Percentiles rank a stretch among this genome's conserved stretches.
These are phyloP conservation scores for Stephanodiscus triporus DNA, from an alignment of 108 stramenopile genomes.

Conservation along the genomic window DNA sequence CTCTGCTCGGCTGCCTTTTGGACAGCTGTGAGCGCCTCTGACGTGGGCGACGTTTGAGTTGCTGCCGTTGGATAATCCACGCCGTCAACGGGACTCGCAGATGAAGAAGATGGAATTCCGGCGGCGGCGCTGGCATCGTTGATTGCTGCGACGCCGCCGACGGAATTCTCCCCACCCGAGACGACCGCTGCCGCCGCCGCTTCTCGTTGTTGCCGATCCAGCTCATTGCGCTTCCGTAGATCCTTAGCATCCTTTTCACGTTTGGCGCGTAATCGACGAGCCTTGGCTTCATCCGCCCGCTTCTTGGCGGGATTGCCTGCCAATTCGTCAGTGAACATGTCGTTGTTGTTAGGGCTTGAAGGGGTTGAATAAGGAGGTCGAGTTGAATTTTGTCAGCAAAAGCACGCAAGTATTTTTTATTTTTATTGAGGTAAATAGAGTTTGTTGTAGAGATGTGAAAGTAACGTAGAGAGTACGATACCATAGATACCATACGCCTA, in stretches of 20 bases:
- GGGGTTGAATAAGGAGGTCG: no score
- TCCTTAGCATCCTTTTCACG: slow-evolving; percentile 58
- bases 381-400: no score
- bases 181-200: slow-evolving; percentile 20
- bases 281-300: slow-evolving; percentile 70
- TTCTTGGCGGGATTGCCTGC: slow-evolving; percentile 70
- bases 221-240: slow-evolving; percentile 41
- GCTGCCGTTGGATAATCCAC: slow-evolving; percentile 4
- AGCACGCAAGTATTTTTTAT: no score
- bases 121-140: not conserved
- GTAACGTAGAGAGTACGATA: no score
- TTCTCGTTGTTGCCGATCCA: slow-evolving; percentile 34
- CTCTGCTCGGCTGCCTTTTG: slow-evolving; percentile 71
- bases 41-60: not conserved
- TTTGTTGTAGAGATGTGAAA: no score
- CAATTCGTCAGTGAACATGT: slow-evolving; percentile 85
- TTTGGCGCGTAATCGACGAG: slow-evolving; percentile 64
- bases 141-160: not conserved
- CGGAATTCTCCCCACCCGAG: slow-evolving; percentile 12
- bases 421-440: no score
- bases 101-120: not conserved
- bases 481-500: no score
- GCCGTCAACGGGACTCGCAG: not conserved
- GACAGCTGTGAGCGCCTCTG: slow-evolving; percentile 47
- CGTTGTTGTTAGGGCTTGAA: no score